These are phyloP conservation scores for Moricandia arvensis DNA, from an alignment of 345 rosid genomes.

Conservation along the genomic window DNA sequence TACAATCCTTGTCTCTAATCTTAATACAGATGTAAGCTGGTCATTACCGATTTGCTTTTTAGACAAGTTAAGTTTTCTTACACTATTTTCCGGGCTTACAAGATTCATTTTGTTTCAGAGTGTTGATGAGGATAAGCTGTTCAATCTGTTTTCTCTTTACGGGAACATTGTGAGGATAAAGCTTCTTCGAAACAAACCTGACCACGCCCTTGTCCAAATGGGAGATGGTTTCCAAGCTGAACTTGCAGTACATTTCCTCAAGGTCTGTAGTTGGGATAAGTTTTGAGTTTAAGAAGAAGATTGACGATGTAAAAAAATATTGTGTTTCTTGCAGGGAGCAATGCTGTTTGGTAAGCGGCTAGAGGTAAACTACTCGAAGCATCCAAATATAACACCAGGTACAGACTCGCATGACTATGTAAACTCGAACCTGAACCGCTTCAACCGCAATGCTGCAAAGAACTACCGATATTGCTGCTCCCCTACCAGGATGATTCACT, in stretches of 20 bases:
- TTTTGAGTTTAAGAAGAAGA: conserved; percentile 12
- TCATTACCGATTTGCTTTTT: neutral
- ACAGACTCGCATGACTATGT: conserved; percentile 76
- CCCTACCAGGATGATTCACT: conserved; percentile 93
- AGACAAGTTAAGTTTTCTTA: neutral
- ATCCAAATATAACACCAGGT: conserved; percentile 84
- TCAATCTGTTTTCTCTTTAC: conserved; percentile 89
- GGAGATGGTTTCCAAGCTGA: conserved; percentile 98
- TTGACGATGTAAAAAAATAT: neutral
- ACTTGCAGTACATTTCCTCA: conserved; percentile 91
- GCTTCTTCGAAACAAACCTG: conserved; percentile 92
- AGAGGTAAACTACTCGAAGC: conserved; percentile 96
- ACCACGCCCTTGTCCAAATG: conserved; percentile 98
- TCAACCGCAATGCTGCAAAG: conserved; percentile 95
- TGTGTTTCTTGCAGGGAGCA: conserved; percentile 60
- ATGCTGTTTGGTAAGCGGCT: conserved; percentile 82
- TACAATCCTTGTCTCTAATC: conserved; percentile 82
- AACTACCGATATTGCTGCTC: conserved; percentile 98
- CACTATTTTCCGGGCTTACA: conserved; percentile 11
- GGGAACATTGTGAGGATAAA: conserved; percentile 95
- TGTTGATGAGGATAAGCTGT: conserved; percentile 91
- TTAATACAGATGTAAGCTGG: conserved; percentile 79
- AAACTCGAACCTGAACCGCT: conserved; percentile 88
- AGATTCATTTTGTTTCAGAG: conserved; percentile 46
- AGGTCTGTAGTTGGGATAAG: conserved; percentile 46